These are phyloP conservation scores for Leavenworthia alabamica DNA, from an alignment of 345 rosid species.

Conservation along the genomic window DNA sequence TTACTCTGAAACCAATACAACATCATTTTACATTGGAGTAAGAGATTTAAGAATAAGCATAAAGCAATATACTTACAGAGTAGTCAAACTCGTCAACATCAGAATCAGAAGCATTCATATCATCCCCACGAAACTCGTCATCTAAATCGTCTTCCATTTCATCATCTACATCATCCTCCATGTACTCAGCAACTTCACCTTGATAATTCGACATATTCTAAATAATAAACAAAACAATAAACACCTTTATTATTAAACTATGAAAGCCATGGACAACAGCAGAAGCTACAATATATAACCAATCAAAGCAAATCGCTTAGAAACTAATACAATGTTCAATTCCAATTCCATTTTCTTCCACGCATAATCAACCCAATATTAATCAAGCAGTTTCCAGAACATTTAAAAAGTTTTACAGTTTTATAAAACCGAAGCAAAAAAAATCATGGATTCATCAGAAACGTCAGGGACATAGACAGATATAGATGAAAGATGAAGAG, in stretches of 20 bases:
- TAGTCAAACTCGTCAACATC: constrained; percentile 62
- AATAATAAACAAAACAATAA: not conserved
- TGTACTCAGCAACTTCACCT: constrained; percentile 55
- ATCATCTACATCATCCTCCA: constrained; percentile 57
- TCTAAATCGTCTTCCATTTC: constrained; percentile 42
- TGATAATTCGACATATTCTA: constrained; percentile 54
- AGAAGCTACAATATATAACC: not conserved
- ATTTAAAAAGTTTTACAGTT: not conserved
- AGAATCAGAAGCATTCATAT: constrained; percentile 48
- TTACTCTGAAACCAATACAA: constrained; percentile 28
- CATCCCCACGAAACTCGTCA: constrained; percentile 42
- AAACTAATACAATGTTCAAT: not conserved
- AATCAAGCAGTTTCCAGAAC: not conserved
- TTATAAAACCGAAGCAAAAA: not conserved
- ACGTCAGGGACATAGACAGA: not conserved
- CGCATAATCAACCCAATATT: not conserved
- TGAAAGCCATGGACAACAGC: not conserved
- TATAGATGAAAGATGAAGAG: not conserved
- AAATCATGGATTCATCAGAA: not conserved
- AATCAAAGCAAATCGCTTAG: not conserved
- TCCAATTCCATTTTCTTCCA: not conserved
- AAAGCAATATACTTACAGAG: constrained; percentile 31
- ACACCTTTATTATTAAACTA: not conserved
- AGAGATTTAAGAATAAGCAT: not conserved
- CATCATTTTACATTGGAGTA: too few relatives aligned